These are phyloP conservation scores for Inonotus obliquus DNA, from an alignment of 1,284 basidiomycete genomes.

Conservation along the genomic window DNA sequence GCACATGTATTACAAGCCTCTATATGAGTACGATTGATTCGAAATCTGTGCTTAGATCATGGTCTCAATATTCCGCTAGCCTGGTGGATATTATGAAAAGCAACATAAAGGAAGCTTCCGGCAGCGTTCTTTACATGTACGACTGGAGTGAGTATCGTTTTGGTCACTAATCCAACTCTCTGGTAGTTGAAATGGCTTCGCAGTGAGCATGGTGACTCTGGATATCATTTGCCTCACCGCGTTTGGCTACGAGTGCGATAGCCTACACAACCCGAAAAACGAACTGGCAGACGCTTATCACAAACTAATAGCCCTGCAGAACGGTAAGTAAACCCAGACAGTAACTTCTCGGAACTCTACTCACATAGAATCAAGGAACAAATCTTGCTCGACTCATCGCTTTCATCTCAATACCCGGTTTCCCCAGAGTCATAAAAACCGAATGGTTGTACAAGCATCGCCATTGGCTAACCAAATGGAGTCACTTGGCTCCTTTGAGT, in stretches of 20 bases:
- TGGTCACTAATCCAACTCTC: neutral
- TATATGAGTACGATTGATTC: slow-evolving; percentile 33
- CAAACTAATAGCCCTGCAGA: slow-evolving; percentile 37
- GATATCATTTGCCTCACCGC: slow-evolving; percentile 48
- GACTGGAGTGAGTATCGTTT: slow-evolving; percentile 43
- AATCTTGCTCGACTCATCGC: slow-evolving; percentile 37
- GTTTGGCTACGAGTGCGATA: slow-evolving; percentile 43
- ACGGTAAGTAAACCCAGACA: slow-evolving; percentile 26
- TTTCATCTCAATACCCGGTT: slow-evolving; percentile 36
- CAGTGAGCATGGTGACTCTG: slow-evolving; percentile 48
- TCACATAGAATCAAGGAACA: slow-evolving; percentile 25
- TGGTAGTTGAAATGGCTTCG: neutral
- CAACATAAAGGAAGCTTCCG: slow-evolving; percentile 27
- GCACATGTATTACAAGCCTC: slow-evolving; percentile 44
- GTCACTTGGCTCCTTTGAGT: slow-evolving; percentile 26
- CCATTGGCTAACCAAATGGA: slow-evolving; percentile 27
- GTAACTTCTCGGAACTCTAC: neutral
- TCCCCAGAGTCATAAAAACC: slow-evolving; percentile 27
- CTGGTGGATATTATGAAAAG: slow-evolving; percentile 36
- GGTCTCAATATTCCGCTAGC: slow-evolving; percentile 23
- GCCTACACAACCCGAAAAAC: slow-evolving; percentile 42
- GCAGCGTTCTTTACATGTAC: slow-evolving; percentile 35
- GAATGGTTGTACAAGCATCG: slow-evolving; percentile 37
- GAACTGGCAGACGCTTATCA: slow-evolving; percentile 45
- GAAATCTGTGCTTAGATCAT: neutral